Base-by-base conservation (phyloP, 2,329 filamentous ascomycete genomes). In the Knufia petricola region DNA sequence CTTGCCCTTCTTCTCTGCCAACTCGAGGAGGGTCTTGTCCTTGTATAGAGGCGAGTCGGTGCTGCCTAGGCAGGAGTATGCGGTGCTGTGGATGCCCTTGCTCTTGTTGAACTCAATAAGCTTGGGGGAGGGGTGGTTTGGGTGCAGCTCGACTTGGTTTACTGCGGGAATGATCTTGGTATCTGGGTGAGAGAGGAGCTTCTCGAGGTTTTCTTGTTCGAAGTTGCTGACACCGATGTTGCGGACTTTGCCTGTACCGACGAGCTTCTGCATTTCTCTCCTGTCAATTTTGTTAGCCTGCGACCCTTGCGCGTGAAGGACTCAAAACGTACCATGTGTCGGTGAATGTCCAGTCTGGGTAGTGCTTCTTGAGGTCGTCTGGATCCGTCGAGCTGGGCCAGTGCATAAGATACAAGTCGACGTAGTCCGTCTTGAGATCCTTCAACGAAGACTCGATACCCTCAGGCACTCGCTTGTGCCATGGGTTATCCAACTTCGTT, bases 211-310 rank as follows among this genome's bases (percentile, higher is more conserved):
- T 66, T 72, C 78, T 64, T 89, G 86, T 55, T 76, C 83, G 65
- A 94, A 92, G 75, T 94, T 94, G 66, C 84, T 87, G 50, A 92
- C 84, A 59, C 86, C 86, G 63, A 90, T 87, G 71, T 86, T 87
- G 67, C 75, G 77, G 45, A 84, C 84, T 67, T 87, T 85, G 64
- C 67, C 66, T 19, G 67, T 70, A 34, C 62, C 66, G 8, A 67
- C 64, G 17, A 70, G 64, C 60, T 70, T 70, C 59, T 70, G 68
- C 63, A 61, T 59, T 49, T 60, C 57, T 31, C 53, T 48, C 56
- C 56, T 59, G 46, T 15, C n/a, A 21, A 39, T 12, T 17, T 24
- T 24, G 52, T 57, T 52, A 73, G 70, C 78, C 77, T 48, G 23
- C 6, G 8, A 2, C 10, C 4, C 12, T 31, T 9, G 23, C 32